A percentile compares a stretch with the other conserved stretches of the same genome.
Evolutionary conservation across 192 early-diverging fungal species (phyloP).

Genomic region (Coemansia guatemalensis): DNA sequence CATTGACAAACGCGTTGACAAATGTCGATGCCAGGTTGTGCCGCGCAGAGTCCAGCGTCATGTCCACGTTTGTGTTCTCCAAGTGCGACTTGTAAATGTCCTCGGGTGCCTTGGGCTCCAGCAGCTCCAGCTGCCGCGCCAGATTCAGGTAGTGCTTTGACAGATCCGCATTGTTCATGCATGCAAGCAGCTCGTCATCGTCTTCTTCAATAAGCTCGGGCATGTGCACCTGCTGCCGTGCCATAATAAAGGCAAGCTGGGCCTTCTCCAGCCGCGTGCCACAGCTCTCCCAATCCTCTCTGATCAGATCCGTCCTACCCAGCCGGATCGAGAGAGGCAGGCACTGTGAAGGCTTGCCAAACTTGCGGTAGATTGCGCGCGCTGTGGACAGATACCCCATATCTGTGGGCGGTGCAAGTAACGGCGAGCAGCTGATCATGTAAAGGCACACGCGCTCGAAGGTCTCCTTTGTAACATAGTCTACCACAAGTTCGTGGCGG

Average conservation of each 20-base stretch:
- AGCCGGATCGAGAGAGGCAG: conserved; percentile 85
- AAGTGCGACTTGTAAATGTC: conserved; percentile 98
- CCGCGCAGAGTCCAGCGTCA: conserved; percentile 86
- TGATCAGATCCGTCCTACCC: conserved; percentile 76
- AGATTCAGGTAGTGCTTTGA: conserved; percentile 87
- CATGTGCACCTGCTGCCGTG: conserved; percentile 80
- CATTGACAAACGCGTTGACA: conserved; percentile 99
- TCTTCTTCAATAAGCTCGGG: conserved; percentile 75
- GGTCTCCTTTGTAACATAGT: conserved; percentile 90
- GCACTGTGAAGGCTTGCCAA: conserved; percentile 79
- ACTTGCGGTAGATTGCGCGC: conserved; percentile 85
- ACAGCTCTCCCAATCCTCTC: conserved; percentile 84
- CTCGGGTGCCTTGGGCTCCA: conserved; percentile 94
- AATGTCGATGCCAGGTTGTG: conserved; percentile 97
- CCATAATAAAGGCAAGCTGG: conserved; percentile 93
- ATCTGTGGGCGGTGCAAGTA: conserved; percentile 91
- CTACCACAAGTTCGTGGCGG: conserved; percentile 71
- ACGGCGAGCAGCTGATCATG: conserved; percentile 90
- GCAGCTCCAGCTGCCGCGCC: conserved; percentile 89
- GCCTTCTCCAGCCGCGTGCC: conserved; percentile 84
- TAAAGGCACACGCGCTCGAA: conserved; percentile 94
- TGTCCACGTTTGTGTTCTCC: conserved; percentile 76
- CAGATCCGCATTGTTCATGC: conserved; percentile 85
- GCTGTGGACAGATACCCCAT: conserved; percentile 78
- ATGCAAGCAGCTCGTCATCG: conserved; percentile 79